Evolutionary conservation across 1,284 basidiomycete species (phyloP).

Genomic region (Crucibulum cyathiforme): DNA sequence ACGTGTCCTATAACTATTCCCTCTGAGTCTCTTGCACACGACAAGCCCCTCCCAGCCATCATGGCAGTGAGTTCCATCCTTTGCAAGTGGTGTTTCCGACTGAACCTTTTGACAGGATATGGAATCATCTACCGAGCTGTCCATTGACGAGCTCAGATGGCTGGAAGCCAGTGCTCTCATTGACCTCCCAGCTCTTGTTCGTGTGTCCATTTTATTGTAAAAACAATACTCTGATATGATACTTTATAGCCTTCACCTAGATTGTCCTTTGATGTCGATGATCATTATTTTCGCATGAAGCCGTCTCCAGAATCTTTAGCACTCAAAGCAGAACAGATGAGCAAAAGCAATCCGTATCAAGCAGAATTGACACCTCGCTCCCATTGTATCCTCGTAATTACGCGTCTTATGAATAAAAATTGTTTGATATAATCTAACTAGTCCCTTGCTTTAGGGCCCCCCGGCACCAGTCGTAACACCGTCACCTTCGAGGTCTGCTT

Average conservation of each 20-base stretch:
- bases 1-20: too few relatives aligned
- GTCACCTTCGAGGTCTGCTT: slow-evolving; percentile 1
- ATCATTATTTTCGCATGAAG: too few relatives aligned
- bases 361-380: too few relatives aligned
- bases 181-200: slow-evolving; percentile 13
- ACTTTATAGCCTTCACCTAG: slow-evolving; percentile 6
- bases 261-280: slow-evolving; percentile 4
- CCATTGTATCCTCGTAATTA: too few relatives aligned
- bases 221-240: background rate
- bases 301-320: too few relatives aligned
- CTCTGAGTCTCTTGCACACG: too few relatives aligned
- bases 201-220: background rate
- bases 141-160: slow-evolving; percentile 53
- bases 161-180: slow-evolving; percentile 45
- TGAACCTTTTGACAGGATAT: slow-evolving; percentile 31
- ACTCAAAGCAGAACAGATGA: too few relatives aligned
- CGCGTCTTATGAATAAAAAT: too few relatives aligned
- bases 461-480: background rate
- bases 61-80: background rate
- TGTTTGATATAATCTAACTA: too few relatives aligned
- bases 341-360: too few relatives aligned
- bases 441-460: too few relatives aligned
- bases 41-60: slow-evolving; percentile 5
- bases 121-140: slow-evolving; percentile 36
- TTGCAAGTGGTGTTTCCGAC: background rate